Percentiles rank a stretch among this genome's conserved stretches.
phyloP scores from a whole-genome alignment of 2,329 filamentous ascomycete species.

The Sordariomycetes sp. region DNA sequence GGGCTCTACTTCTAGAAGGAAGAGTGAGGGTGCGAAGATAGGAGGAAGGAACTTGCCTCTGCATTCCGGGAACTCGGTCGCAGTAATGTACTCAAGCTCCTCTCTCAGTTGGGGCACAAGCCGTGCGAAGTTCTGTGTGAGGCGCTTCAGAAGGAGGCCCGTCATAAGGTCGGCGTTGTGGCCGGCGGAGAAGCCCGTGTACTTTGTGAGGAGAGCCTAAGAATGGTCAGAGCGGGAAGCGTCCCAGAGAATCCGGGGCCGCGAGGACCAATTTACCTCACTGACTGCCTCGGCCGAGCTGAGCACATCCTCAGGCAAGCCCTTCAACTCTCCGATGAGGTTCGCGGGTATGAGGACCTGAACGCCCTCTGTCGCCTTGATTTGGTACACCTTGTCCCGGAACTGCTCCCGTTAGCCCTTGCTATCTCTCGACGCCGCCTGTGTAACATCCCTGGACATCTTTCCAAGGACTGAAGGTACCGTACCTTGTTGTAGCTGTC shows the following conservation, averaged over 20 bases:
- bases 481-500: slow-evolving; percentile 37
- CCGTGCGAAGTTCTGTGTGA: slow-evolving; percentile 34
- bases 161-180: slow-evolving; percentile 33
- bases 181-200: slow-evolving; percentile 37
- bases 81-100: slow-evolving; percentile 33
- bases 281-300: slow-evolving; percentile 36
- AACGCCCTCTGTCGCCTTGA: slow-evolving; percentile 37
- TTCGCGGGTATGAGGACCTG: slow-evolving; percentile 35
- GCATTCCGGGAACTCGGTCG: slow-evolving; percentile 36
- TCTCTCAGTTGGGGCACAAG: slow-evolving; percentile 33
- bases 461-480: neutral
- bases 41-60: slow-evolving; percentile 17
- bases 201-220: slow-evolving; percentile 37
- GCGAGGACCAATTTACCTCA: slow-evolving; percentile 22
- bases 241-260: neutral
- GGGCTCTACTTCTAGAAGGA: neutral
- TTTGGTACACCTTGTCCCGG: slow-evolving; percentile 36
- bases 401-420: slow-evolving; percentile 22
- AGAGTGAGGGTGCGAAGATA: neutral
- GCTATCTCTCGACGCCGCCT: neutral
- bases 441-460: neutral
- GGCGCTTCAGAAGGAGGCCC: slow-evolving; percentile 31
- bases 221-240: neutral
- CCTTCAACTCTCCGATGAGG: slow-evolving; percentile 34
- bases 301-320: slow-evolving; percentile 34